These are phyloP conservation scores for Colletotrichum sp. DNA, from an alignment of 2,329 filamentous ascomycete genomes.

Conservation along the genomic window DNA sequence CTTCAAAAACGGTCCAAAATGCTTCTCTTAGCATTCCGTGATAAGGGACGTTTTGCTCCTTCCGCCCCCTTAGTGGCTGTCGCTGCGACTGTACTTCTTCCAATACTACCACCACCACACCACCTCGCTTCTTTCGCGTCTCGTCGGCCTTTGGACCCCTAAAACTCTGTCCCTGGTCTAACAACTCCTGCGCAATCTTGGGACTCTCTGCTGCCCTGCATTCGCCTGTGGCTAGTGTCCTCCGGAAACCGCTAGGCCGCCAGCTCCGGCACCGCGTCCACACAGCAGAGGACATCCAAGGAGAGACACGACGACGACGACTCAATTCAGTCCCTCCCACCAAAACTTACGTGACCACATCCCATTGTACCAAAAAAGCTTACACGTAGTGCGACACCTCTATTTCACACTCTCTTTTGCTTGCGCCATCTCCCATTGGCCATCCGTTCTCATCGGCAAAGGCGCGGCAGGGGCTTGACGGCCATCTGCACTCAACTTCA, in stretches of 20 bases:
- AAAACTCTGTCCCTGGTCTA: not conserved
- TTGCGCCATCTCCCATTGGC: not conserved
- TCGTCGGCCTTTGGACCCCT: slow-evolving; percentile 4
- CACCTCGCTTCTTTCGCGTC: slow-evolving; percentile 1
- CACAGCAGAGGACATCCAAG: not conserved
- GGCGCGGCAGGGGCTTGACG: not conserved
- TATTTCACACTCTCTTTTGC: not conserved
- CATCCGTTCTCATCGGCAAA: not conserved
- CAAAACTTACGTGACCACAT: not conserved
- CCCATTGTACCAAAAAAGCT: not conserved
- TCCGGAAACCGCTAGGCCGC: not conserved
- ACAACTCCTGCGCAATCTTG: not conserved
- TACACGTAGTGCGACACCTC: not conserved
- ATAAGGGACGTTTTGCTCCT: not conserved
- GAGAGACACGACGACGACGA: not conserved
- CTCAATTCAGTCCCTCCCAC: not conserved
- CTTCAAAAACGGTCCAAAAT: not conserved
- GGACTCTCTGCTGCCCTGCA: not conserved
- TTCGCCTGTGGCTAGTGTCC: not conserved
- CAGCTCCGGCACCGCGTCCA: not conserved
- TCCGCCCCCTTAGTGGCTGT: not conserved
- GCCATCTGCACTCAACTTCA: slow-evolving; percentile 3
- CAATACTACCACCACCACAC: not conserved
- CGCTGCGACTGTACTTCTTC: not conserved
- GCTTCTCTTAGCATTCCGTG: not conserved